These are phyloP conservation scores for Grigorovia humatica DNA, from an alignment of 805 yeast species.

Conservation along the genomic window DNA sequence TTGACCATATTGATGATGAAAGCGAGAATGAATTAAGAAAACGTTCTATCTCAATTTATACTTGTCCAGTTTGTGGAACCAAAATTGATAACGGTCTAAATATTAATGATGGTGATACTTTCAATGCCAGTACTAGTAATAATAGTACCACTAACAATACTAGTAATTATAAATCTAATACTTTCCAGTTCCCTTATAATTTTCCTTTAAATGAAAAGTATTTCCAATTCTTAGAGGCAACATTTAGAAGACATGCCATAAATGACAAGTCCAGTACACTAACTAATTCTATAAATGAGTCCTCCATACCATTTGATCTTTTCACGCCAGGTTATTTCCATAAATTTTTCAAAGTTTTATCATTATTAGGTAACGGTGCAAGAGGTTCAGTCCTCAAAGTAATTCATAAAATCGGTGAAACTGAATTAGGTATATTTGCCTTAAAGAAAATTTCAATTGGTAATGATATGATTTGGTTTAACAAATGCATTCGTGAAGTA, in stretches of 20 bases:
- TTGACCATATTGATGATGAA: background rate
- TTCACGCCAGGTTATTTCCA: slow-evolving; percentile 77
- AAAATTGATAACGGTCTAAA: slow-evolving; percentile 10
- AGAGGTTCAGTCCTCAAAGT: slow-evolving; percentile 80
- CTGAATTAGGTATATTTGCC: slow-evolving; percentile 71
- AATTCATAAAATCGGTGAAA: slow-evolving; percentile 61
- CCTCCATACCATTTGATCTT: slow-evolving; percentile 39
- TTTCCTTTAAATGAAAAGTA: slow-evolving; percentile 1
- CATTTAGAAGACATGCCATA: background rate
- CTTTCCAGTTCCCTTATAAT: background rate
- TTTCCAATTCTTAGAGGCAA: slow-evolving; percentile 2
- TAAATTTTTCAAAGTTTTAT: slow-evolving; percentile 54
- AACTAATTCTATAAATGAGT: background rate
- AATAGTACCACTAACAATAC: background rate
- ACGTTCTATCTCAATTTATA: slow-evolving; percentile 15
- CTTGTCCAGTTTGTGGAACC: slow-evolving; percentile 26
- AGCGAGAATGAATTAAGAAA: background rate
- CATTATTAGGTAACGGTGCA: slow-evolving; percentile 69
- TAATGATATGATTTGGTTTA: slow-evolving; percentile 55
- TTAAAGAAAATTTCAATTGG: slow-evolving; percentile 81
- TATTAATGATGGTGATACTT: background rate
- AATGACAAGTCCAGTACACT: background rate
- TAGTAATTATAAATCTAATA: background rate
- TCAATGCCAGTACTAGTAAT: background rate
- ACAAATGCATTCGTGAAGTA: slow-evolving; percentile 68